Evolutionary conservation across 352 stramenopile species (phyloP).

Genomic region (Pythium biforme): DNA sequence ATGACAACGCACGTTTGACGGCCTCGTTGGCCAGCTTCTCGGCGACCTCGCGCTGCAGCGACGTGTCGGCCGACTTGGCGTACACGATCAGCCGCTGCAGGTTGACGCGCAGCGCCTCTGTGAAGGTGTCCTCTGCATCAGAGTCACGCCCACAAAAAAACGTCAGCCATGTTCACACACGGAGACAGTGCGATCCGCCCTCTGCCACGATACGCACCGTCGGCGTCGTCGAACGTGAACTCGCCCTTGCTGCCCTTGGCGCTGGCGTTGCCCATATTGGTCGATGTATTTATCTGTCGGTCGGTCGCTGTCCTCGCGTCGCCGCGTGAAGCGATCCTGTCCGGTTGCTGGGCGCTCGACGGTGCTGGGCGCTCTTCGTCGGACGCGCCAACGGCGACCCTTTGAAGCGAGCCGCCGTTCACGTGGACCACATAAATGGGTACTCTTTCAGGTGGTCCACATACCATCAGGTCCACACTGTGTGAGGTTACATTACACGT

Average conservation of each 20-base stretch:
- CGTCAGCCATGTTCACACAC: no score
- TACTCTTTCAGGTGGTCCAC: constrained; percentile 23
- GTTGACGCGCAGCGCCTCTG: constrained; percentile 85
- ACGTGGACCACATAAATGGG: constrained; percentile 21
- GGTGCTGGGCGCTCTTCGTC: not conserved
- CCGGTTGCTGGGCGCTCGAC: no score
- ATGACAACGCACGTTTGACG: constrained; percentile 84
- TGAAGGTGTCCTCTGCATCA: constrained; percentile 87
- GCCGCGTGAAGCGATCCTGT: not conserved
- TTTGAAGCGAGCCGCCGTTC: constrained; percentile 12
- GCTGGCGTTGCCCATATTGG: constrained; percentile 43
- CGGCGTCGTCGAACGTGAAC: constrained; percentile 75
- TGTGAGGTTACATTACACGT: not conserved
- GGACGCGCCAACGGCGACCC: constrained; percentile 11
- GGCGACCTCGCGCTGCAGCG: constrained; percentile 90
- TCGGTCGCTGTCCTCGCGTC: not conserved
- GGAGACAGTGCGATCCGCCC: no score
- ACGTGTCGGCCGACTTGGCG: constrained; percentile 88
- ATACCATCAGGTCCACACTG: not conserved
- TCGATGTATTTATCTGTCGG: not conserved
- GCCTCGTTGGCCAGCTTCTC: constrained; percentile 95
- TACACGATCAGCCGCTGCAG: constrained; percentile 92
- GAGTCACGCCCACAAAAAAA: no score
- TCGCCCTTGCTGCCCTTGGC: constrained; percentile 77
- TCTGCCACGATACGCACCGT: constrained; percentile 36